A percentile compares a stretch with the other conserved stretches of the same genome.
Evolutionary conservation across 1,284 basidiomycete species (phyloP).

Genomic region (Pholiota adiposa): DNA sequence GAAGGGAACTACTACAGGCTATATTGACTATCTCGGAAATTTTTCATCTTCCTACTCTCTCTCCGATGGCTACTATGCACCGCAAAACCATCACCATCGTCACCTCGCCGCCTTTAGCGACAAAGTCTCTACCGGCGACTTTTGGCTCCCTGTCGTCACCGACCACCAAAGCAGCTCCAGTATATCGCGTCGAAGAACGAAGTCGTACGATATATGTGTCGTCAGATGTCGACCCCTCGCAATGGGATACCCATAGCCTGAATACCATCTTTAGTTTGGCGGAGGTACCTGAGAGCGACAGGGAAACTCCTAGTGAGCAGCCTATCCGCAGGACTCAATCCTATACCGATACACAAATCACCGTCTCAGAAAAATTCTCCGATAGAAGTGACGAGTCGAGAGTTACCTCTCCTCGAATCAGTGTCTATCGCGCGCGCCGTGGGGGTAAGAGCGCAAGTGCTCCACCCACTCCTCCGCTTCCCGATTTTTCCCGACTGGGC

Average conservation of each 20-base stretch:
- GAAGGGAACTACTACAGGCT: not conserved
- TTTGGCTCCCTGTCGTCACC: slow-evolving; percentile 29
- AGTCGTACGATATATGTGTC: slow-evolving; percentile 48
- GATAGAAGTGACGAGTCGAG: slow-evolving; percentile 20
- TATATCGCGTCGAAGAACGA: slow-evolving; percentile 50
- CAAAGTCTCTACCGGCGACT: slow-evolving; percentile 27
- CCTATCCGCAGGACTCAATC: slow-evolving; percentile 35
- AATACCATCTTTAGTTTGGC: slow-evolving; percentile 41
- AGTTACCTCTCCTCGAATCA: slow-evolving; percentile 23
- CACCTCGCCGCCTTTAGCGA: slow-evolving; percentile 32
- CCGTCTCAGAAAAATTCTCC: slow-evolving; percentile 20
- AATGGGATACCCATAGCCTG: slow-evolving; percentile 43
- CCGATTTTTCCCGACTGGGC: slow-evolving; percentile 20
- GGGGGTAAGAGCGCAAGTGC: slow-evolving; percentile 25
- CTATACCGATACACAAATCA: slow-evolving; percentile 30
- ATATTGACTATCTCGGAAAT: slow-evolving; percentile 2
- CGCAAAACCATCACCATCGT: slow-evolving; percentile 39
- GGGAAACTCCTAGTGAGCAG: slow-evolving; percentile 19
- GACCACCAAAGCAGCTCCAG: slow-evolving; percentile 31
- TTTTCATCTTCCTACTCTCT: not conserved
- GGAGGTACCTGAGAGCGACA: slow-evolving; percentile 30
- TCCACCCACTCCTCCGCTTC: slow-evolving; percentile 12
- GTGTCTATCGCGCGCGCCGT: slow-evolving; percentile 25
- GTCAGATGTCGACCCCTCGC: slow-evolving; percentile 43
- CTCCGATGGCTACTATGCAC: slow-evolving; percentile 24